These are phyloP conservation scores for Sonneratia alba DNA, from an alignment of 345 rosid genomes.

Conservation along the genomic window DNA sequence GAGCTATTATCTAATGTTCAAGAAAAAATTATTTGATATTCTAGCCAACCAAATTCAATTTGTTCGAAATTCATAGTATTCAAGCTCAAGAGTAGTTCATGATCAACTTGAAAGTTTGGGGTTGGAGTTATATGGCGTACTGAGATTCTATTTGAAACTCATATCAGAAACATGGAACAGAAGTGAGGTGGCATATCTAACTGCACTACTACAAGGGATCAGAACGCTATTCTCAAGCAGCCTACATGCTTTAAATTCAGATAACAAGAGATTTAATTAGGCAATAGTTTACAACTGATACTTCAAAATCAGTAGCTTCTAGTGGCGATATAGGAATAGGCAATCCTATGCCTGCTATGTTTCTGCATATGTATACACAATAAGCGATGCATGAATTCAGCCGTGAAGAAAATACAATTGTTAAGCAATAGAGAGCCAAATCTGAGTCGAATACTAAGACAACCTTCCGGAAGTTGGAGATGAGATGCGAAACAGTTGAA, in stretches of 20 bases:
- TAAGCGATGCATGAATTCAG: background rate
- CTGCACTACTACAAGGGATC: background rate
- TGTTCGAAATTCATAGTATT: background rate
- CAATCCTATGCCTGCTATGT: background rate
- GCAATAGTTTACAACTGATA: background rate
- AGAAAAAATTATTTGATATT: background rate
- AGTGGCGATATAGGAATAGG: background rate
- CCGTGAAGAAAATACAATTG: background rate
- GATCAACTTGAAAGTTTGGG: background rate
- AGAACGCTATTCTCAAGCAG: background rate
- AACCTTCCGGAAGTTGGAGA: constrained; percentile 87
- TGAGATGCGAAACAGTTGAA: constrained; percentile 73
- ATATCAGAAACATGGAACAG: background rate
- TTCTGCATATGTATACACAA: background rate
- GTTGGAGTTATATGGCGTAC: background rate
- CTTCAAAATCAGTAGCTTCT: background rate
- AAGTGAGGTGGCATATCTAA: background rate
- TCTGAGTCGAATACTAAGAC: constrained; percentile 3
- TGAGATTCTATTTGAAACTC: background rate
- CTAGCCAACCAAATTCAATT: background rate
- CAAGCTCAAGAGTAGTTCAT: background rate
- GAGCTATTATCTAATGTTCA: background rate
- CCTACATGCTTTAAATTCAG: background rate
- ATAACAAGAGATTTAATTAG: background rate
- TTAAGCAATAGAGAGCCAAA: background rate